phyloP scores from a whole-genome alignment of 2,329 filamentous ascomycete species.

The Penicillium paneum region DNA sequence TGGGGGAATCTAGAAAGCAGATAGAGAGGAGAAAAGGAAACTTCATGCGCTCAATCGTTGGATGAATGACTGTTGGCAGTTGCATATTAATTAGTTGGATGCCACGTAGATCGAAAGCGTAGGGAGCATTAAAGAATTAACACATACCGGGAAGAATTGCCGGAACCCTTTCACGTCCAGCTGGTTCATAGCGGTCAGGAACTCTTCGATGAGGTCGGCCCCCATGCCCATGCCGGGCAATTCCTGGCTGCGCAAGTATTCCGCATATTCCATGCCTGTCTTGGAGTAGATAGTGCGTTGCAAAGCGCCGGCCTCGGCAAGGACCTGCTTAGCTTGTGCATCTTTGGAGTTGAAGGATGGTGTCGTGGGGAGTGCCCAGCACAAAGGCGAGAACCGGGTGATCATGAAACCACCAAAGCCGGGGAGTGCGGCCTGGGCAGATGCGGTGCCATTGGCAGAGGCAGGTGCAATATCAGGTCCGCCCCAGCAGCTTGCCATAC shows the following conservation, averaged over 20 bases:
- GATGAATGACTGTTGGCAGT: constrained; percentile 39
- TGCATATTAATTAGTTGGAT: constrained; percentile 6
- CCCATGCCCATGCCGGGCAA: constrained; percentile 50
- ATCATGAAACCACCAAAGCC: constrained; percentile 93
- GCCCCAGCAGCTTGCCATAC: constrained; percentile 86
- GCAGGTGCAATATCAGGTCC: constrained; percentile 67
- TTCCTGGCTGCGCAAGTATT: constrained; percentile 46
- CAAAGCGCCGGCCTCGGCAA: constrained; percentile 80
- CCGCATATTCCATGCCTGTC: constrained; percentile 75
- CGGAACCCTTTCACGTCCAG: constrained; percentile 48
- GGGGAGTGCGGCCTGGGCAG: constrained; percentile 56
- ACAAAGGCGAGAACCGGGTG: constrained; percentile 79
- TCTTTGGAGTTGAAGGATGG: constrained; percentile 78
- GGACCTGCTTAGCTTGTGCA: constrained; percentile 81
- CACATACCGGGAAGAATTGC: constrained; percentile 47
- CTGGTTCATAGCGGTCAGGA: constrained; percentile 44
- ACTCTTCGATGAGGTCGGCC: constrained; percentile 46
- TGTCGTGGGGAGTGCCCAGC: constrained; percentile 83
- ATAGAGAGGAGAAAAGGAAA: constrained; percentile 16
- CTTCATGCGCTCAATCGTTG: constrained; percentile 46
- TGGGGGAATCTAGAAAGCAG: constrained; percentile 29
- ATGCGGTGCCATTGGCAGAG: constrained; percentile 27
- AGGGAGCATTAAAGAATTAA: not conserved
- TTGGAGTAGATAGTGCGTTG: constrained; percentile 90
- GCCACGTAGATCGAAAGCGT: not conserved